Conservation (phyloP, 2,329 filamentous ascomycete species). For the Harringtonia aguacate region DNA sequence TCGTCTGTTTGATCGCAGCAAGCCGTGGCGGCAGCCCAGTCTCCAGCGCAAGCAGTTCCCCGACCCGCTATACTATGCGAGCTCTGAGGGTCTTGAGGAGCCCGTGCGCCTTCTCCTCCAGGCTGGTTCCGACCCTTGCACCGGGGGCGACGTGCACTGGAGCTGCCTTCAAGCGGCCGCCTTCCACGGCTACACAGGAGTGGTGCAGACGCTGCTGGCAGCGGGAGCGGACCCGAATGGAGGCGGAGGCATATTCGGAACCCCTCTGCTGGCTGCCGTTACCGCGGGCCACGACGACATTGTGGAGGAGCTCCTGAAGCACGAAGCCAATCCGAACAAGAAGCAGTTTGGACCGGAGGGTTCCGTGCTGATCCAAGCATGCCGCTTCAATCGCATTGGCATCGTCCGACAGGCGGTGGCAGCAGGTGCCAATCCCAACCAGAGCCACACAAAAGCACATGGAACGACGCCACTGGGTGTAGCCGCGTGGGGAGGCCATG, state of each 20-base stretch:
- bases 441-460: not conserved
- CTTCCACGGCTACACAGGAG: not conserved
- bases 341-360: not conserved
- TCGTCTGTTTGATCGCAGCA: not conserved
- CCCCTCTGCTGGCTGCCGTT: not conserved
- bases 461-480: not conserved
- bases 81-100: not conserved
- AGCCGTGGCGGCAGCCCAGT: not conserved
- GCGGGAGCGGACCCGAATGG: not conserved
- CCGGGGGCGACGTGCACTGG: not conserved
- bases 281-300: not conserved
- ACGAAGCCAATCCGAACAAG: not conserved
- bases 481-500: not conserved
- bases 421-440: not conserved
- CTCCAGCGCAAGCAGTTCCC: not conserved
- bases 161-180: not conserved
- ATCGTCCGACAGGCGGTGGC: not conserved
- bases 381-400: not conserved
- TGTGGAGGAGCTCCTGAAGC: not conserved
- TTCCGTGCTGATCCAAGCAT: not conserved
- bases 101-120: not conserved
- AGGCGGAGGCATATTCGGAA: not conserved
- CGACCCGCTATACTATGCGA: not conserved
- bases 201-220: not conserved
- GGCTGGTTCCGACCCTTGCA: not conserved